Percentiles rank a stretch among this genome's conserved stretches.
phyloP scores from a whole-genome alignment of 176 grass and related monocot genomes.

The Aegilops bicornis region DNA sequence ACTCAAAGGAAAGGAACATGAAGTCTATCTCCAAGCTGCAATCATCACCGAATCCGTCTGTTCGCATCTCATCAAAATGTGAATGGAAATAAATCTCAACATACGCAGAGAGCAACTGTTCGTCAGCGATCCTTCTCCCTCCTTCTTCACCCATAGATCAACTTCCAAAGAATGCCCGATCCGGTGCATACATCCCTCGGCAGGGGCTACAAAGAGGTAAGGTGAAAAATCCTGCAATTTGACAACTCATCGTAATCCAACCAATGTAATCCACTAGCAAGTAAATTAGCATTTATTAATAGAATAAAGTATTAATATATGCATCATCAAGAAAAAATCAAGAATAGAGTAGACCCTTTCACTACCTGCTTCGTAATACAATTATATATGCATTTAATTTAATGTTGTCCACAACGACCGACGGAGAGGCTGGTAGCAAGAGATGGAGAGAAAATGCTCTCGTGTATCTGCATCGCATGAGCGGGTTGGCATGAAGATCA shows the following conservation, averaged over 20 bases:
- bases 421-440: too few relatives aligned
- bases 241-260: neutral
- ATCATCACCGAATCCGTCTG: neutral
- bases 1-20: neutral
- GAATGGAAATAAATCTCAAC: neutral
- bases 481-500: neutral
- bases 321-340: too few relatives aligned
- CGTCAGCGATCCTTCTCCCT: neutral
- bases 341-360: neutral
- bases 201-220: neutral
- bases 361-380: neutral
- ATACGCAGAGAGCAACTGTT: neutral
- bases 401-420: neutral
- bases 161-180: slow-evolving; percentile 1
- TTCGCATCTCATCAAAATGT: neutral
- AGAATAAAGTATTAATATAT: neutral
- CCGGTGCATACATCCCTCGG: neutral
- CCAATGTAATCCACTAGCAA: neutral
- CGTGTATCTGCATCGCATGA: neutral
- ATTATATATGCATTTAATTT: neutral
- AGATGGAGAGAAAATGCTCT: too few relatives aligned
- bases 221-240: neutral
- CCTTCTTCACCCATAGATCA: slow-evolving; percentile 1
- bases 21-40: neutral
- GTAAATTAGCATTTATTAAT: neutral